Percentiles rank a stretch among this genome's conserved stretches.
These are phyloP conservation scores for Acanthamoeba castellanii DNA, from an alignment of 208 protist genomes.

Conservation along the genomic window DNA sequence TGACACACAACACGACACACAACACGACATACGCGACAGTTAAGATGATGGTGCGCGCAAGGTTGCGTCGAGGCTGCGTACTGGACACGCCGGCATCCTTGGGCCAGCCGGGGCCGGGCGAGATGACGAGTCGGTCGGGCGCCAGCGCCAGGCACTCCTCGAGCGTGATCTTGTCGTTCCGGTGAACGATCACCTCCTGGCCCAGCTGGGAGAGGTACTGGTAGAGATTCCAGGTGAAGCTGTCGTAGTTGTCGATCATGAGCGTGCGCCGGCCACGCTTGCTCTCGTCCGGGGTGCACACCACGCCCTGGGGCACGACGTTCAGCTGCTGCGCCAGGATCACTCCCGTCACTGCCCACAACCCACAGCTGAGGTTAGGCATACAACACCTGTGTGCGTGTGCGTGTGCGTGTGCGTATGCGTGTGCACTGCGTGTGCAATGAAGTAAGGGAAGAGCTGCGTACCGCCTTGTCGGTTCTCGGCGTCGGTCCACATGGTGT, in stretches of 20 bases:
- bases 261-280: slow-evolving; percentile 59
- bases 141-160: slow-evolving; percentile 79
- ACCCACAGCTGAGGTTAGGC: neutral
- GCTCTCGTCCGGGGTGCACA: slow-evolving; percentile 23
- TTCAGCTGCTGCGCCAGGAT: slow-evolving; percentile 23
- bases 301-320: neutral
- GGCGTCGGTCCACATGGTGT: slow-evolving; percentile 13
- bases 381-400: neutral
- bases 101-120: slow-evolving; percentile 83
- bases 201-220: slow-evolving; percentile 84
- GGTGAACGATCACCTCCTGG: slow-evolving; percentile 60
- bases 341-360: neutral
- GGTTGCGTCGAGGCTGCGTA: neutral
- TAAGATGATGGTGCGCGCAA: neutral
- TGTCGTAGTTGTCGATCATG: slow-evolving; percentile 89
- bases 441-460: neutral
- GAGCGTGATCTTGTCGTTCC: slow-evolving; percentile 82
- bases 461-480: neutral
- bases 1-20: too few relatives aligned
- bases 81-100: slow-evolving; percentile 54
- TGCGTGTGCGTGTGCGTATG: neutral
- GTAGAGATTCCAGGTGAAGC: slow-evolving; percentile 88
- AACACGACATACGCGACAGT: neutral
- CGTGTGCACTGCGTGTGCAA: too few relatives aligned
- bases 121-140: slow-evolving; percentile 83